These are phyloP conservation scores for Hygrophila difformis DNA, from an alignment of 257 asterid genomes.

Conservation along the genomic window DNA sequence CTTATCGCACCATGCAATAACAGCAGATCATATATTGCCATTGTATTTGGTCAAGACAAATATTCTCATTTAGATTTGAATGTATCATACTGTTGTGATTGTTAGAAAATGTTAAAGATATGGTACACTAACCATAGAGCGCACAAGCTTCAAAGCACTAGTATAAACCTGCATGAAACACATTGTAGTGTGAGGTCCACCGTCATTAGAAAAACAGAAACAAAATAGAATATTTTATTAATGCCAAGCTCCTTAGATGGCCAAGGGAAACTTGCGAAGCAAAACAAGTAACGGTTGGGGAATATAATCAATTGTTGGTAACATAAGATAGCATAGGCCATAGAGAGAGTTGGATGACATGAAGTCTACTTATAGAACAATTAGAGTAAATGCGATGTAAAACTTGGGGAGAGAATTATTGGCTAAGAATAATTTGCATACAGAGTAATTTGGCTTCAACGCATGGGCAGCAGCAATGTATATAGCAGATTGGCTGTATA, in stretches of 20 bases:
- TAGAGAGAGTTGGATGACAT: not conserved
- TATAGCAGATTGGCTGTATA: constrained; percentile 92
- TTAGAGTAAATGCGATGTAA: not conserved
- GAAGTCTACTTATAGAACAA: no score
- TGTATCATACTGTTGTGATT: not conserved
- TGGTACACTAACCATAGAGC: constrained; percentile 77
- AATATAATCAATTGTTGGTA: no score
- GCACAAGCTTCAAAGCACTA: constrained; percentile 97
- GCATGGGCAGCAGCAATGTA: constrained; percentile 99
- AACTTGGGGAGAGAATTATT: constrained; percentile 6
- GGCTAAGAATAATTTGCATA: constrained; percentile 27
- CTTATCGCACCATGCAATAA: no score
- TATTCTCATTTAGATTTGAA: not conserved
- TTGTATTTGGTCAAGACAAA: no score
- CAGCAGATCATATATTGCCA: no score
- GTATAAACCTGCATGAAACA: constrained; percentile 72
- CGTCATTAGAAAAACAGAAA: not conserved
- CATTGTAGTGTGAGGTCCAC: constrained; percentile 13
- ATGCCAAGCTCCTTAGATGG: constrained; percentile 7
- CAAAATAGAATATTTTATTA: not conserved
- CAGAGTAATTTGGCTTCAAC: constrained; percentile 90
- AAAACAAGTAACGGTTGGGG: constrained; percentile 3
- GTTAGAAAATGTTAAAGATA: constrained; percentile 9
- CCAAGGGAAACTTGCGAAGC: not conserved
- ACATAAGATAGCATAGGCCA: not conserved